These are phyloP conservation scores for Xenoacremonium recifei DNA, from an alignment of 2,329 filamentous ascomycete genomes.

Conservation along the genomic window DNA sequence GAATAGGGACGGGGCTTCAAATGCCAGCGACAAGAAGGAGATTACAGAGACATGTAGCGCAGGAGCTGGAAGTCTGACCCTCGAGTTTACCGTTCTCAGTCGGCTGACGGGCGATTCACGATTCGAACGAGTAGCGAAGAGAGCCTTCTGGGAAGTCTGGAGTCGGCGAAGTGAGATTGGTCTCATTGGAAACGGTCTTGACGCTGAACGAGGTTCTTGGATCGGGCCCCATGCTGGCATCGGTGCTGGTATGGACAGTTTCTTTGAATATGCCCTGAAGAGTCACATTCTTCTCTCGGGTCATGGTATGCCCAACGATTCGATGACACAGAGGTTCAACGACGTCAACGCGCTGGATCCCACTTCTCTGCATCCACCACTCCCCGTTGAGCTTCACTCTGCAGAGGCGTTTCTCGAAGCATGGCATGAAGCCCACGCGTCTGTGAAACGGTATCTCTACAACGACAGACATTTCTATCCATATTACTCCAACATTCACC, in stretches of 20 bases:
- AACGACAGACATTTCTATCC: conserved; percentile 75
- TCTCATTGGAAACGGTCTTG: conserved; percentile 86
- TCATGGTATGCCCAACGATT: conserved; percentile 55
- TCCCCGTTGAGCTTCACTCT: conserved; percentile 65
- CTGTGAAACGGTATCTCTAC: conserved; percentile 90
- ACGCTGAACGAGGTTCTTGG: conserved; percentile 89
- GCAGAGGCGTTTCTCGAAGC: conserved; percentile 76
- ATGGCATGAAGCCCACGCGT: conserved; percentile 83
- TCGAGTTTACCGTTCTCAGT: conserved; percentile 90
- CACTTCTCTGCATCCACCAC: conserved; percentile 58
- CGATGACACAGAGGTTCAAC: conserved; percentile 39
- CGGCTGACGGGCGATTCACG: conserved; percentile 79
- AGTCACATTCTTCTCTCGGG: conserved; percentile 88
- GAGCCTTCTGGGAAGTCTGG: conserved; percentile 98
- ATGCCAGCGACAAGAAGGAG: conserved; percentile 51
- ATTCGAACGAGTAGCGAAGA: conserved; percentile 88
- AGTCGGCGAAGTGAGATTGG: conserved; percentile 78
- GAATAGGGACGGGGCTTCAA: conserved; percentile 34
- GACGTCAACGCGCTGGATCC: conserved; percentile 57
- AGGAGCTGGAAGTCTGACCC: conserved; percentile 89
- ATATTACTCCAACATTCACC: conserved; percentile 88
- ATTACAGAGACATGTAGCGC: conserved; percentile 96
- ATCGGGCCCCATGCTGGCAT: conserved; percentile 88
- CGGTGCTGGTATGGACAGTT: conserved; percentile 94
- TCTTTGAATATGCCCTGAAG: conserved; percentile 97